phyloP scores from a whole-genome alignment of 257 asterid species.

The Haberlea rhodopensis region DNA sequence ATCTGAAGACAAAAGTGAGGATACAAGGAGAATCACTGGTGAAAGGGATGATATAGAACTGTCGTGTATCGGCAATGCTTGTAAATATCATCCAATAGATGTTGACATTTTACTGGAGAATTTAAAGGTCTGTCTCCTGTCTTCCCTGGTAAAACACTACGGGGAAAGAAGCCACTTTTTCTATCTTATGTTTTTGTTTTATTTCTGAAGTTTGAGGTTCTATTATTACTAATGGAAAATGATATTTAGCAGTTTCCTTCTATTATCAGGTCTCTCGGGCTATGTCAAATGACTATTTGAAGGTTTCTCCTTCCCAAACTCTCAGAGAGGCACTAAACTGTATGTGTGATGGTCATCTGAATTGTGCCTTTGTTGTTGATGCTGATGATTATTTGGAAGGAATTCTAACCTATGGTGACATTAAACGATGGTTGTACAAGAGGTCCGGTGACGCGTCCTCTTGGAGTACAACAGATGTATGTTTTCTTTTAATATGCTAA shows the following conservation, averaged over 20 bases:
- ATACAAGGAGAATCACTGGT: conserved; percentile 40
- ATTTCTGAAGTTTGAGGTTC: background rate
- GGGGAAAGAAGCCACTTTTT: conserved; percentile 22
- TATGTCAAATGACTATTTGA: conserved; percentile 65
- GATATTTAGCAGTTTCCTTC: conserved; percentile 21
- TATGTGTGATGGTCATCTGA: conserved; percentile 73
- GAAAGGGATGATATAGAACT: conserved; percentile 72
- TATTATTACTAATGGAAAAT: conserved; percentile 7
- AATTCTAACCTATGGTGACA: conserved; percentile 77
- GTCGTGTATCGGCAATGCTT: conserved; percentile 45
- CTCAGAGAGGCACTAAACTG: conserved; percentile 63
- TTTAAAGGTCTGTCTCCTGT: conserved; percentile 54
- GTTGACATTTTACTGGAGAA: conserved; percentile 62
- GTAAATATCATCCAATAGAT: conserved; percentile 44
- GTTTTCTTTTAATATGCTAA: conserved; percentile 25
- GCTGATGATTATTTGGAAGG: conserved; percentile 76
- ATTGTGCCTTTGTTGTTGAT: conserved; percentile 70
- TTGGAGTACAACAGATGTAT: conserved; percentile 57
- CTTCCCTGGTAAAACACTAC: conserved; percentile 15
- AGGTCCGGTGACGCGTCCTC: conserved; percentile 45
- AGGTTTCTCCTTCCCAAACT: conserved; percentile 56
- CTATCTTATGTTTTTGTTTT: conserved; percentile 2
- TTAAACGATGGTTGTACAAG: conserved; percentile 52
- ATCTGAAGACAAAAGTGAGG: conserved; percentile 50
- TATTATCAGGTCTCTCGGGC: conserved; percentile 76